Evolutionary conservation across 345 rosid species (phyloP), one percentile per base, ranked within the genome.

Genomic region (Gynandropsis gynandra): DNA sequence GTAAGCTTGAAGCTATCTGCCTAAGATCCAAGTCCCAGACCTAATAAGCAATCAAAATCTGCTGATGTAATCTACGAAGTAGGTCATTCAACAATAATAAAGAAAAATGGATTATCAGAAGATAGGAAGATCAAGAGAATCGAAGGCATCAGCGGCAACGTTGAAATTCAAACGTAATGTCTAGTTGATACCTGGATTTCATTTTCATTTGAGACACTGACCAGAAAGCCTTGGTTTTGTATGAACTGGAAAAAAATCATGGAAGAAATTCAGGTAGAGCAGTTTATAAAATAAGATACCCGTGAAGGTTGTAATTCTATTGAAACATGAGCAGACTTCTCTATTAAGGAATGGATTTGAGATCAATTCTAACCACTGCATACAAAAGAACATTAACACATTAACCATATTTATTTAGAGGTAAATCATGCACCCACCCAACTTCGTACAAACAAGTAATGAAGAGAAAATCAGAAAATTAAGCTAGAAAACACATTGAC

Each of bases 21-120:
- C 97, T 74, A 50, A 64, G 62, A 64, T 79, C 84, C 69, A 85
- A 70, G 71, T 85, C 76, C 97, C 93, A 89, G 20, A 89, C 93
- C 97, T 89, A 76, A 44, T 53, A 71, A 43, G 62, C 58, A 59
- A 27, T 18, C 54, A 41, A 14, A 31, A 4, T 3, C 39, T 47
- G 32, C 40, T 20, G 56, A 56, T 12, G 41, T 5, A 27, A 15
- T 40, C 8, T 7, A 53, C 52, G 50, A 59, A 10, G 44, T 5
- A 58, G 47, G 41, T 41, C 36, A 39, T 42, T 35, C 34, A 35
- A 39, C 12, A 53, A 60, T 35, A 24, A 41, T 11, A 62, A 54
- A 61, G 21, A 24, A 60, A 42, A 27, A 38, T 32, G 17, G 58
- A 15, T 27, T 29, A 45, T 40, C 21, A 45, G 44, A 59, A 38